Percentiles rank a stretch among this genome's conserved stretches.
phyloP scores from a whole-genome alignment of 2,329 filamentous ascomycete genomes.

The Cladosporium cucumerinum region DNA sequence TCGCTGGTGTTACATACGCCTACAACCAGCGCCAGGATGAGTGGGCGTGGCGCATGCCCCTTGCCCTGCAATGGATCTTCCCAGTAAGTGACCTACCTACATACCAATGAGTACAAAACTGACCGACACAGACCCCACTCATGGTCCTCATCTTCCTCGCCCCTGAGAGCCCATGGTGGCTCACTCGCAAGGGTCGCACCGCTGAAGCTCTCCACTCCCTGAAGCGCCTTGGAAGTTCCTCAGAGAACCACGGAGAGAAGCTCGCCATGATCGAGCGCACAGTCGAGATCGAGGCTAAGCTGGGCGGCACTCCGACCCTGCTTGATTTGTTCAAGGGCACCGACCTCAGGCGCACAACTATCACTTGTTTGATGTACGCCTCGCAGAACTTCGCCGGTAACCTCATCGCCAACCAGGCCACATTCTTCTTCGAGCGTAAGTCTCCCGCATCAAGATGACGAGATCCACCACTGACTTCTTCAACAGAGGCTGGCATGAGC shows the following conservation, averaged over 20 bases:
- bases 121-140: constrained; percentile 44
- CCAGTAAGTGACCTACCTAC: constrained; percentile 52
- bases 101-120: not conserved
- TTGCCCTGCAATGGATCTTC: constrained; percentile 76
- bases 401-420: constrained; percentile 47
- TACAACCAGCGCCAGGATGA: constrained; percentile 64
- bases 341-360: constrained; percentile 74
- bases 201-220: constrained; percentile 67
- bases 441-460: constrained; percentile 16
- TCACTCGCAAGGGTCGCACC: constrained; percentile 63
- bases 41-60: constrained; percentile 68
- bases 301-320: constrained; percentile 71
- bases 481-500: constrained; percentile 44
- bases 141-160: constrained; percentile 65
- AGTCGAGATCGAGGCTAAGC: constrained; percentile 72
- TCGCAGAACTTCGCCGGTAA: constrained; percentile 49
- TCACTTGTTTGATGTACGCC: constrained; percentile 55
- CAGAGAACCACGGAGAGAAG: constrained; percentile 79
- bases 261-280: constrained; percentile 92
- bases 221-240: constrained; percentile 64
- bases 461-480: constrained; percentile 20
- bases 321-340: constrained; percentile 79
- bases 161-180: constrained; percentile 63
- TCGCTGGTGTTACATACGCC: constrained; percentile 67
- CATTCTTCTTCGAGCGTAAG: constrained; percentile 50